Base-by-base conservation (phyloP, 2,329 filamentous ascomycete species). In the Penicillium psychrosexuale region DNA sequence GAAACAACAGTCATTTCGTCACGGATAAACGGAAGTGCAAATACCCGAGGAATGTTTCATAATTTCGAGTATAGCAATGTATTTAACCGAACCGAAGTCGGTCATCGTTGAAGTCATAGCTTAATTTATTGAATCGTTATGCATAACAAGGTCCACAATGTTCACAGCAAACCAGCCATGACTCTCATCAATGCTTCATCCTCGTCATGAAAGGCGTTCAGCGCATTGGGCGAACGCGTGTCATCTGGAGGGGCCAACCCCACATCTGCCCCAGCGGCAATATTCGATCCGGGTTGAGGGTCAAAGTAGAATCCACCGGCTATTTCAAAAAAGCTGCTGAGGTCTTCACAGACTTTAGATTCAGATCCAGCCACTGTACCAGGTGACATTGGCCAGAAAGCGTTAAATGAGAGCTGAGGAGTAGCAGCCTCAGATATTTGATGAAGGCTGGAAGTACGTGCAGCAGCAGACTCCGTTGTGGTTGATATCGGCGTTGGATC, bases 311-410 rank as follows among this genome's bases (percentile, higher is more conserved):
- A 49, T 0, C 77, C 80, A 0, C 83, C 83, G 0, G 82, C 83
- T 50, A 83, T 80, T 61, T 85, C 83, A 56, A 86, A 86, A 57
- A 85, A 72, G 56, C 76, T 84, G 5, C 82, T 84, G 40, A 86
- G 66, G 61, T 86, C 83, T 55, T 82, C 70, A 34, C 74, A 72
- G 24, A 57, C 61, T 28, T 68, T 68, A 0, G 61, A 51, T 24
- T 65, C 58, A 0, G 47, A 30, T 7, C 56, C 57, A 3, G 24
- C 39, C 1, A 52, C 22, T 9, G 53, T 54, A 22, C 36, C 49
- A 8, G 62, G 59, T 5, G 65, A 63, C 8, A 59, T 34, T 27
- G 62, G 48, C 66, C 62, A 67, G 2, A 61, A 39, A 15, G 58
- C 49, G 1, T 43, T 38, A 1, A 55, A 59, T 13, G 59, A 49